Base-by-base conservation (phyloP, 495 filamentous ascomycete genomes). In the Penicillium silybi region DNA sequence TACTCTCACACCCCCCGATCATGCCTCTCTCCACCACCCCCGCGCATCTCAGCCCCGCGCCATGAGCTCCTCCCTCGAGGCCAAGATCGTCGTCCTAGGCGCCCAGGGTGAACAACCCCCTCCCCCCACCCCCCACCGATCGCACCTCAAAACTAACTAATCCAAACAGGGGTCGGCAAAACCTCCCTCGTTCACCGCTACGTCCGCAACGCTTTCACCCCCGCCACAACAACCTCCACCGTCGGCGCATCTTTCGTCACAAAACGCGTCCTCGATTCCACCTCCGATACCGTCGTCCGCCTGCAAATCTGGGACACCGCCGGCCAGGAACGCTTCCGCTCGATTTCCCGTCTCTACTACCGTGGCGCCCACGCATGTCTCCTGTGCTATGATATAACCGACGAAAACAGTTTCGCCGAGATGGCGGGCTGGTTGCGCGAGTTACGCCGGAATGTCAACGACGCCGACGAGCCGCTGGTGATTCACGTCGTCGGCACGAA, bases 401-500 rank as follows among this genome's bases (percentile, higher is more conserved):
- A 90, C 66, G 85, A 86, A 41, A 68, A 80, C 41, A 93, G 87
- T 50, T 98, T 97, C 68, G 77, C 84, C 47, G 91, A 96, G 67
- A 96, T 98, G 91, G 89, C 89, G 52, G 80, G 85, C 43, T 98
- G 93, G 93, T 76, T 96, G 52, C 76, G 76, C 44, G 91, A 96
- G 69, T 74, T 91, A 25, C 84, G 85, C 55, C 76, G 80, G 47
- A 88, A 92, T 54, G 73, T 90, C 23, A 69, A 65, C 34, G 66
- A 59, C 7, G 63, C 25, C 32, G 53, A 51, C 9, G 71, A 80
- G 45, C 88, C 90, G 52, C 80, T 95, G 23, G 86, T 98, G n/a
- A 81, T 98, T 8, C 93, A 98, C 62, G 88, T 98, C 32, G 93
- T 97, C 1, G 93, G 93, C 43, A 97, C 93, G 4, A 98, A 98